A percentile compares a stretch with the other conserved stretches of the same genome.
Evolutionary conservation across 495 filamentous ascomycete species (phyloP).

Genomic region (Lepidopterella palustris): DNA sequence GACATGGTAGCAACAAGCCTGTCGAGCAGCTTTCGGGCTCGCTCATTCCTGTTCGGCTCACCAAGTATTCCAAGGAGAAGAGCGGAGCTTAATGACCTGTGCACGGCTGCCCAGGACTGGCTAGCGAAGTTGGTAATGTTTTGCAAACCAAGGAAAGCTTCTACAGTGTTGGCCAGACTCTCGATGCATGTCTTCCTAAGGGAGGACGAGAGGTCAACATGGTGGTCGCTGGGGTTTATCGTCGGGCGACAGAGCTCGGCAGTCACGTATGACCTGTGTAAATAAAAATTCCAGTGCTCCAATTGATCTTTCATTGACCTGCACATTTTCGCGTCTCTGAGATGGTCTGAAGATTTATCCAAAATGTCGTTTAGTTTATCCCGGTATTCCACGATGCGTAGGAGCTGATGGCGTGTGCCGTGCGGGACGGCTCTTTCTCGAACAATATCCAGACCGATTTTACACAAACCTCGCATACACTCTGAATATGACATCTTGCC

Average conservation of each 20-base stretch:
- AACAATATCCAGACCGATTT: constrained; percentile 46
- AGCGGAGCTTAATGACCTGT: constrained; percentile 55
- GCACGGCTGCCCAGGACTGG: constrained; percentile 57
- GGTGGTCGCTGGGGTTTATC: constrained; percentile 42
- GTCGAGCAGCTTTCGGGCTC: constrained; percentile 19
- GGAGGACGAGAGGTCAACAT: constrained; percentile 29
- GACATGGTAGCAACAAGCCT: constrained; percentile 23
- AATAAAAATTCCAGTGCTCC: constrained; percentile 45
- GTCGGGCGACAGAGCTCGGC: constrained; percentile 51
- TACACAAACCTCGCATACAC: constrained; percentile 44
- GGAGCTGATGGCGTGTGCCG: constrained; percentile 36
- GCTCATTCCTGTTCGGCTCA: constrained; percentile 36
- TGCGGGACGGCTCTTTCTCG: constrained; percentile 41
- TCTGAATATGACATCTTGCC: constrained; percentile 45
- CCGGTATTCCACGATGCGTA: constrained; percentile 43
- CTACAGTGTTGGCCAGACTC: constrained; percentile 55
- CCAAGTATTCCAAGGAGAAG: constrained; percentile 54
- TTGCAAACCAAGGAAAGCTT: constrained; percentile 58
- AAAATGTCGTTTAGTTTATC: constrained; percentile 43
- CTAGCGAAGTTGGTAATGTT: constrained; percentile 54
- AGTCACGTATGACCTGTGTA: constrained; percentile 48
- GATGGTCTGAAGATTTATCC: constrained; percentile 41
- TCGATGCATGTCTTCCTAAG: constrained; percentile 49
- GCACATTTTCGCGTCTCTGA: constrained; percentile 43
- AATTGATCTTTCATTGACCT: constrained; percentile 41